Evolutionary conservation across 495 filamentous ascomycete species (phyloP).

Genomic region (Podospora sp.): DNA sequence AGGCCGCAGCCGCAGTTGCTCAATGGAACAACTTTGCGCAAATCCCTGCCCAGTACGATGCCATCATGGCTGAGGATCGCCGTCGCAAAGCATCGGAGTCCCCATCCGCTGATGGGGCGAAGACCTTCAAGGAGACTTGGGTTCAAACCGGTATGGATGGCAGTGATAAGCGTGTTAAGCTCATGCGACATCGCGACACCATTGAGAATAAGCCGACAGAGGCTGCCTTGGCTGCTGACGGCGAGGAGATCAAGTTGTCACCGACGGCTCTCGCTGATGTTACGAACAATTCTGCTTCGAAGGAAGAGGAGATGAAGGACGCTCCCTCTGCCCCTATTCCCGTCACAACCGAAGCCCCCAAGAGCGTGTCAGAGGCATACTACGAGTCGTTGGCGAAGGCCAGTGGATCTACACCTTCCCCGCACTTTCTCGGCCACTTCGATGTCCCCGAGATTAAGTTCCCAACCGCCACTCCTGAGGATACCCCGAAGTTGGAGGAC

Average conservation of each 20-base stretch:
- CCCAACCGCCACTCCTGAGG: neutral
- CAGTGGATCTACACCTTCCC: neutral
- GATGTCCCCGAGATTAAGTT: neutral
- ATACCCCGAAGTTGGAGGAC: neutral
- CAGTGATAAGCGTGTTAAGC: constrained; percentile 44
- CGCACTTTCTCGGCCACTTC: neutral
- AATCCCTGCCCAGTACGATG: constrained; percentile 29
- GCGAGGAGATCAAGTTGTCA: no score
- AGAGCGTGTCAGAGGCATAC: constrained; percentile 12
- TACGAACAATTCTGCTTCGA: neutral
- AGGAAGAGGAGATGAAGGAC: neutral
- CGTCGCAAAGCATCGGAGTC: constrained; percentile 37
- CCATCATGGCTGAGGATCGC: constrained; percentile 27
- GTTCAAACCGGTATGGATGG: constrained; percentile 35
- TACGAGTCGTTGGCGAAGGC: constrained; percentile 10
- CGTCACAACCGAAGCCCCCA: neutral
- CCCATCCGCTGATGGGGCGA: constrained; percentile 14
- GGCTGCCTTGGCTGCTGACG: neutral
- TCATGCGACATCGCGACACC: constrained; percentile 36
- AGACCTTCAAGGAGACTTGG: constrained; percentile 34
- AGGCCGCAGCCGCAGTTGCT: constrained; percentile 11
- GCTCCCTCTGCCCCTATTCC: neutral
- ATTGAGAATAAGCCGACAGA: neutral
- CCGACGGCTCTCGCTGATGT: no score
- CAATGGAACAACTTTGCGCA: constrained; percentile 30